Base-by-base conservation (phyloP, 345 rosid genomes). In the Schrenkiella parvula region DNA sequence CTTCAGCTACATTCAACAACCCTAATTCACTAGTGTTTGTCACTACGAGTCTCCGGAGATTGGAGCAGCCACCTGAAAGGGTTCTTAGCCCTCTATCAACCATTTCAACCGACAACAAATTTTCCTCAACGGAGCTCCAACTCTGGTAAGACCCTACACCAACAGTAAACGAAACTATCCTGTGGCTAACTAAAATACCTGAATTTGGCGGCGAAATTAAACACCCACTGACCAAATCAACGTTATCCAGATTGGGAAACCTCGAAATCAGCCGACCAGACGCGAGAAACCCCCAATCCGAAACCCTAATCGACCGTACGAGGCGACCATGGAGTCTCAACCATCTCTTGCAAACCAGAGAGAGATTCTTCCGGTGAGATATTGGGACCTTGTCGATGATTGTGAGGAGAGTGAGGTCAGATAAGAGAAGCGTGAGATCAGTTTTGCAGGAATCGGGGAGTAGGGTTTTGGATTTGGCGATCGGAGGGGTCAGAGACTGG, bases 321-420 rank as follows among this genome's bases (percentile, higher is more conserved):
- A 95, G 83, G 8, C 89, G 85, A n/a, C 96, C 96, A 39, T 88
- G 93, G 64, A 91, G 89, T 62, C 74, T 74, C 11, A 83, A 57
- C 99, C 99, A 95, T 58, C 99, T 87, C 74, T 87, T 91, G 77
- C 99, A 89, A n/a, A 88, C 96, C 23, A 87, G 84, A 35, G 83
- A 88, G 39, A 82, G 91, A 39, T 71, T 55, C 60, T 74, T 73
- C 23, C 82, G 77, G 62, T 86, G 95, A 13, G 90, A 84, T 48
- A 29, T 37, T 1, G 96, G 91, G 51, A 88, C 77, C 19, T 64
- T 86, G 4, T 81, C 73, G 78, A 89, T 83, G 78, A 95, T 78
- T 64, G 75, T 60, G 76, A 91, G 85, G 73, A 95, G 90, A 41
- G 84, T 78, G 32, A 84, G 91, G 80, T 91, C 97, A 42, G 91